Base-by-base conservation (phyloP, 352 stramenopile genomes). In the Phytophthora megakarya region DNA sequence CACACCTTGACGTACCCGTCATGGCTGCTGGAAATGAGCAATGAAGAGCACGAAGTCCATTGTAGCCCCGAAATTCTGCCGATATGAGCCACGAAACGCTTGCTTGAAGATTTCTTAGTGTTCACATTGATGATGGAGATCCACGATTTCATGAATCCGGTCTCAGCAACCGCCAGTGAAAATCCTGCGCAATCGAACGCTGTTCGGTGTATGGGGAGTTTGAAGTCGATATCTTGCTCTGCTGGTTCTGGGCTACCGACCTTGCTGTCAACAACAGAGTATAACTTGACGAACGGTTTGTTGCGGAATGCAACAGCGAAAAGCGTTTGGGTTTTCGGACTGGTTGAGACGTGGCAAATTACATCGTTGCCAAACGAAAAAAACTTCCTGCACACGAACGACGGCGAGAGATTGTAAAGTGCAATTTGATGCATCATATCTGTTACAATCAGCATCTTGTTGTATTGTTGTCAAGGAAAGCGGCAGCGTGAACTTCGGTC, bases 1-100 rank as follows among this genome's bases (percentile, higher is more conserved):
- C 82, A 91, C 16, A 89, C n/a, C 46, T 86, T 87, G 23, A 89
- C 60, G 62, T 89, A 91, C 8, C 82, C 82, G 39, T 91, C 82
- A 18, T 65, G 51, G 5, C 82, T 80, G 25, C 66, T 76, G 12
- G 80, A 81, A 43, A 84, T 16, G 15, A 91, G 58, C 15, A 89
- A 61, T 0, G 68, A 67, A 32, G 72, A 70, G 4, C 10, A 47
- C 9, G 32, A 63, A 1, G 82, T 91, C 82, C 82, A 91, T 49
- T 80, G 58, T 15, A 91, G 59, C 1, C 52, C 58, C 9, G 78
- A 77, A 3, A 91, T 48, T 66, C 75, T 80, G 19, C 82, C 82
- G 7, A 79, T 51, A 38, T 91, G 82, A 4, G 80, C 82, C 38
- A 72, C 48, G 44, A 91, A 91, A 3, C 76, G 78, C 22, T 49